Evolutionary conservation across 352 stramenopile genomes (phyloP).

Genomic region (Phytophthora vignae): DNA sequence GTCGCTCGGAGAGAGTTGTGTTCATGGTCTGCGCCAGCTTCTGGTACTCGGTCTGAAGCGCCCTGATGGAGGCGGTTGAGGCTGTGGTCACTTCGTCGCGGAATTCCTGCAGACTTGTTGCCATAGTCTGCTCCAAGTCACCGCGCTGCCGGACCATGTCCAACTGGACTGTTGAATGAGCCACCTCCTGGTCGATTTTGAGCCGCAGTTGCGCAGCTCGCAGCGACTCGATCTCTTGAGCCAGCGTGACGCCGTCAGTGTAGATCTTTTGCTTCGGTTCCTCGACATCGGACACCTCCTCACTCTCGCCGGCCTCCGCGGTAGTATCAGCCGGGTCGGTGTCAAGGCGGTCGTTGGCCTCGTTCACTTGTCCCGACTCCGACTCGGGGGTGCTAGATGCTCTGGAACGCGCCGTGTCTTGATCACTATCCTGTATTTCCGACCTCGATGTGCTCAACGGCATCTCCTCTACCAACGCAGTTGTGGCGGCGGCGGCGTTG

Average conservation of each 20-base stretch:
- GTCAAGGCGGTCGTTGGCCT: background rate
- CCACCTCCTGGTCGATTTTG: slow-evolving; percentile 70
- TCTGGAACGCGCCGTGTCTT: background rate
- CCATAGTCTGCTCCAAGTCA: slow-evolving; percentile 46
- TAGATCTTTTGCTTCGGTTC: slow-evolving; percentile 19
- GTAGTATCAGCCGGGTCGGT: background rate
- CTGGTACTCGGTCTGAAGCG: slow-evolving; percentile 36
- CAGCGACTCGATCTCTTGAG: slow-evolving; percentile 62
- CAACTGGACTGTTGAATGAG: slow-evolving; percentile 47
- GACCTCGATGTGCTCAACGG: background rate
- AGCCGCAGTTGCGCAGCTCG: slow-evolving; percentile 60
- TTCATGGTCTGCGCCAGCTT: slow-evolving; percentile 47
- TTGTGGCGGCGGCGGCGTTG: background rate
- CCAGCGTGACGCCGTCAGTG: slow-evolving; percentile 36
- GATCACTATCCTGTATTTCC: background rate
- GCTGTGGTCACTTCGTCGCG: slow-evolving; percentile 49
- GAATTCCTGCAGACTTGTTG: slow-evolving; percentile 49
- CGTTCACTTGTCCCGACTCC: background rate
- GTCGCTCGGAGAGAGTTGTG: slow-evolving; percentile 41
- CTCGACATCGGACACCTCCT: background rate
- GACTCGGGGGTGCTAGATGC: background rate
- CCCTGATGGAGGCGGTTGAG: slow-evolving; percentile 23
- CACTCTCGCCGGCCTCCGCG: background rate
- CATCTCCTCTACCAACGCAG: background rate
- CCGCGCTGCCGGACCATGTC: slow-evolving; percentile 48